Base-by-base conservation (phyloP, 2,329 filamentous ascomycete species). In the Colletotrichum sp. region DNA sequence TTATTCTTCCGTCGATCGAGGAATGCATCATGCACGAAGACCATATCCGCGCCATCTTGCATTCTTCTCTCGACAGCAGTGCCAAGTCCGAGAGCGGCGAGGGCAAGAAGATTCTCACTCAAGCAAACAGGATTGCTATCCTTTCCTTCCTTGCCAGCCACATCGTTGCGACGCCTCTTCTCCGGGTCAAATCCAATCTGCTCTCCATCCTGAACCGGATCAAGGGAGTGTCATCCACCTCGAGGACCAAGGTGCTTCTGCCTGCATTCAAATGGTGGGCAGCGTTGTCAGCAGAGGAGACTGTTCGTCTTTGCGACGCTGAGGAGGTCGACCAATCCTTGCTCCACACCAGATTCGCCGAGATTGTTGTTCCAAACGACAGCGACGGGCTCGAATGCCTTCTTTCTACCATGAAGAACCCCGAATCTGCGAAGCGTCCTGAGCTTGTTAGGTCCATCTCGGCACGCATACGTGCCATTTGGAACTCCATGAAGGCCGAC, bases 1-100 rank as follows among this genome's bases (percentile, higher is more conserved):
- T 94, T 49, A 85, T 98, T n/a, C 83, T 95, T 25, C 95, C 95
- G 1, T 91, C 90, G 3, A 86, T 98, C 12, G 96, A 98, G 84
- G 97, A 98, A 84, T 98, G 94, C 80, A 89, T 96, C 5, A 91
- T 98, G 79, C 96, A 99, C 81, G 87, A 92, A 6, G 91, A 90
- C 32, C 93, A 97, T 77, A 89, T 98, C 61, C 87, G 90, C 30
- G 90, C 91, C 25, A 89, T 93, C 4, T 83, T 98, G 7, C 89
- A 91, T 76, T 89, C 88, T 36, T 85, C 89, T 0, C 82, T 97
- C 13, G 92, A 93, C 79, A 90, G 91, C 57, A 79, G 83, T 27
- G 80, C 83, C 22, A 82, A 84, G 25, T 52, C 49, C 9, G 85
- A 86, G 62, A 86, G 88, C 22, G 88, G 84, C 78, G 81, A 83